phyloP scores from a whole-genome alignment of 768 basidiomycete genomes.

The Mycena vulgaris region DNA sequence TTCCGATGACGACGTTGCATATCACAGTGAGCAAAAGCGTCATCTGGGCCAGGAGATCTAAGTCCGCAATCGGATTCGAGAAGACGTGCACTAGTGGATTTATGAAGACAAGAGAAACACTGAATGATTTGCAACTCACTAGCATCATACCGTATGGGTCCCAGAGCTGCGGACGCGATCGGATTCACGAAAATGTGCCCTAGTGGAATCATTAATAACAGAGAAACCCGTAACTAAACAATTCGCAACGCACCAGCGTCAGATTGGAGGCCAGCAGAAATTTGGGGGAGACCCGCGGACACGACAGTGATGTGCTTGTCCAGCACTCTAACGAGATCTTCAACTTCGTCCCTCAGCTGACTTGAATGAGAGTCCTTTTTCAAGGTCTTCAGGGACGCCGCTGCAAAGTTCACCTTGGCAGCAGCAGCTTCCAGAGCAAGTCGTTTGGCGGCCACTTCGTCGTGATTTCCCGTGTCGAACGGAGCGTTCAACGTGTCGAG shows the following conservation, averaged over 20 bases:
- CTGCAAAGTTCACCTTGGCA: no score
- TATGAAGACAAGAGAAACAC: not conserved
- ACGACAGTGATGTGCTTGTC: no score
- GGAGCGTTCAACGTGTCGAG: no score
- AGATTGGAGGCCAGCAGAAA: no score
- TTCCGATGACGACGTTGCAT: constrained; percentile 31
- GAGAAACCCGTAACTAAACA: no score
- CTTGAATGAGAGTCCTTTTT: not conserved
- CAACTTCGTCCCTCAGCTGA: not conserved
- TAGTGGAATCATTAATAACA: constrained; percentile 6
- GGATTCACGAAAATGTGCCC: not conserved
- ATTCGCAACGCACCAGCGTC: no score
- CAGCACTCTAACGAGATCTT: no score
- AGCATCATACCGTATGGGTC: constrained; percentile 15
- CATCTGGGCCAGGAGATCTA: constrained; percentile 27
- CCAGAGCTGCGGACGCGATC: constrained; percentile 2
- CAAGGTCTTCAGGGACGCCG: no score
- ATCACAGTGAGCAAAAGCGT: constrained; percentile 30
- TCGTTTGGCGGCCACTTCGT: no score
- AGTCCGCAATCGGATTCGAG: constrained; percentile 3
- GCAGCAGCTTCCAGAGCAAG: no score
- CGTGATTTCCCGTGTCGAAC: no score
- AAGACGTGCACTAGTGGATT: constrained; percentile 10
- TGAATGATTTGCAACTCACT: not conserved
- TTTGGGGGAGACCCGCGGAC: no score